Base-by-base conservation (phyloP, 805 yeast species). In the Suhomyces sp. region DNA sequence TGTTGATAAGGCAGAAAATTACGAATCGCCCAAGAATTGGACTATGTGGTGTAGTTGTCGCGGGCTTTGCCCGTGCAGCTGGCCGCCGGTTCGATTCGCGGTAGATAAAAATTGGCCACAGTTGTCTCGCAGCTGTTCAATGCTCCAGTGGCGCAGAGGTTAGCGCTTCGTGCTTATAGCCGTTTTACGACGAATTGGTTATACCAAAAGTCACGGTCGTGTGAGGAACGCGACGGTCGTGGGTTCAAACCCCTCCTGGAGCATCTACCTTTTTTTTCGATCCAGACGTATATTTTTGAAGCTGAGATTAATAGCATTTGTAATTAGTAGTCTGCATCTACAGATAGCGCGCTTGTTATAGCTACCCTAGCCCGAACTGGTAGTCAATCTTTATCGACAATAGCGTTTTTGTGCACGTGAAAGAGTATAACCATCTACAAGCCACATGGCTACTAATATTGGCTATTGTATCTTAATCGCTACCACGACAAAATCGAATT, bases 161-260 rank as follows among this genome's bases (percentile, higher is more conserved):
- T 74, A 75, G 79, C 78, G 79, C 79, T 74, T 75, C 78, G 79
- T 75, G 79, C 79, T 75, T 75, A 75, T 74, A 74, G 76, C 74
- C 71, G 78, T 65, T 33, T 53, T 53, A 61, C 75, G 74, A 69
- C 74, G 62, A 66, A 61, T 57, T 70, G 76, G 76, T 73, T 72
- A 73, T 73, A 60, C 76, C 77, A 70, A 61, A 71, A 69, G 78
- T 72, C 78, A 73, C 78, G 77, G 76, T 73, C 79, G 79, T 74
- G 78, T 74, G 78, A 74, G 79, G 77, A 73, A 75, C 79, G 79
- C 79, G 78, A 75, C 75, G 78, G 79, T 75, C 79, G 77, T 74
- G 78, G 78, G 79, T 75, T 75, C 79, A 72, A 75, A 69, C 79
- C 79, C 78, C 77, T 73, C 77, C 78, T 73, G 73, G 79, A 74